Evolutionary conservation across 306 rosid species (phyloP), one percentile per base, ranked within the genome.

Genomic region (Lathyrus oleraceus): DNA sequence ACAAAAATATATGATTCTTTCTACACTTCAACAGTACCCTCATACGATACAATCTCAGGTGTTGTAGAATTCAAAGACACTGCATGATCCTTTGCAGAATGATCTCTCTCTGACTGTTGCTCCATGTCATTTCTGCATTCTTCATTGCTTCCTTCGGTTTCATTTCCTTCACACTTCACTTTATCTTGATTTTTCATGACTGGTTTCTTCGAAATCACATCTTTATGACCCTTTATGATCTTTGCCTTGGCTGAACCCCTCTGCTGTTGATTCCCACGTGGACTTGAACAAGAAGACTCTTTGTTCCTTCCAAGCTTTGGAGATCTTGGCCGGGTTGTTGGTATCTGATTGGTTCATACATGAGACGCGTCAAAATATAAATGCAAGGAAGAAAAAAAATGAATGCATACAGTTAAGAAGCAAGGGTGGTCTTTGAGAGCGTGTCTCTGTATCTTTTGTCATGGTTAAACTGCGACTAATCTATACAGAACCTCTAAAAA

Each of bases 251-350:
- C 77, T 75, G 88, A 75, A 45, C 76, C 78, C 75, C 74, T 85
- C 71, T 72, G 82, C 65, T 73, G 87, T 25, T 61, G 78, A 59
- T 78, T 85, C 71, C 62, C 83, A 56, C 10, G 81, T 27, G 89
- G 89, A 68, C 83, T 79, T 5, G 74, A 76, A 82, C 16, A 53
- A 69, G 73, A 73, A 63, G 73, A 71, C 77, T 51, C 76, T 72
- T 88, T 91, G 73, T 73, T 27, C 82, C 97, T 84, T 75, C 97
- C 97, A n/a, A 95, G 92, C 84, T 89, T 95, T 15, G 99, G 99
- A 27, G 99, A 95, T 82, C 10, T 89, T 57, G 97, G 49, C 1
- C 97, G 91, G 6, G 97, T 91, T 30, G 89, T 91, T 27, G 99
- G 99, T 60, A 91, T 89, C 99, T 95, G 53, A 32, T 79, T 51